Evolutionary conservation across 352 stramenopile genomes (phyloP).

Genomic region (Globisporangium heterothallicum): DNA sequence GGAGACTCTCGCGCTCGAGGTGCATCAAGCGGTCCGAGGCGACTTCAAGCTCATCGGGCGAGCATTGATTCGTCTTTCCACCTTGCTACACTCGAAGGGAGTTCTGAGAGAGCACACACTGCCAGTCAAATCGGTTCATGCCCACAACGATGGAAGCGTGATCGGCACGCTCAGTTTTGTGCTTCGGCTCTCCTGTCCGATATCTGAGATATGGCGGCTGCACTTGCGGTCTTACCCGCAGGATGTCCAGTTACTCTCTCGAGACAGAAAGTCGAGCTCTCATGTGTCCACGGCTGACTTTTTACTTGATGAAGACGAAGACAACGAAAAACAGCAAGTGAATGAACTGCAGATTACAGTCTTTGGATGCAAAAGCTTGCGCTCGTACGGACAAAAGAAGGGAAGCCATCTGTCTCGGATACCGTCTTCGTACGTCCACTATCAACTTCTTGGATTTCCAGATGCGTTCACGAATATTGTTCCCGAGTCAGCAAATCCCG

Average conservation of each 20-base stretch:
- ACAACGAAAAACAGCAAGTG: constrained; percentile 13
- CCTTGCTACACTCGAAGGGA: constrained; percentile 71
- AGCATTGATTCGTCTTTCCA: constrained; percentile 54
- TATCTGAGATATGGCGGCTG: constrained; percentile 89
- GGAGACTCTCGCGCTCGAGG: constrained; percentile 80
- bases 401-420: constrained; percentile 21
- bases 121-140: constrained; percentile 32
- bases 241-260: constrained; percentile 59
- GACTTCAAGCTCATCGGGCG: constrained; percentile 87
- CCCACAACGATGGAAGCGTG: constrained; percentile 20
- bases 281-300: constrained; percentile 15
- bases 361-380: constrained; percentile 55
- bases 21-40: constrained; percentile 83
- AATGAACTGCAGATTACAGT: constrained; percentile 73
- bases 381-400: constrained; percentile 39
- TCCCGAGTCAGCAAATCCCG: constrained; percentile 43
- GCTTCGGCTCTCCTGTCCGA: constrained; percentile 80
- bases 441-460: constrained; percentile 86
- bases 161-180: constrained; percentile 79
- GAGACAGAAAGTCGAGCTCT: constrained; percentile 7
- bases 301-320: constrained; percentile 15
- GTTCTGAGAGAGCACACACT: constrained; percentile 60
- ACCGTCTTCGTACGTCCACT: constrained; percentile 84
- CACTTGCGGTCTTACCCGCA: constrained; percentile 87
- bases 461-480: constrained; percentile 88